A percentile compares a stretch with the other conserved stretches of the same genome.
Conservation (phyloP, 1,139 yeast species). For the Hemisphaericaspora xylofermentans region DNA sequence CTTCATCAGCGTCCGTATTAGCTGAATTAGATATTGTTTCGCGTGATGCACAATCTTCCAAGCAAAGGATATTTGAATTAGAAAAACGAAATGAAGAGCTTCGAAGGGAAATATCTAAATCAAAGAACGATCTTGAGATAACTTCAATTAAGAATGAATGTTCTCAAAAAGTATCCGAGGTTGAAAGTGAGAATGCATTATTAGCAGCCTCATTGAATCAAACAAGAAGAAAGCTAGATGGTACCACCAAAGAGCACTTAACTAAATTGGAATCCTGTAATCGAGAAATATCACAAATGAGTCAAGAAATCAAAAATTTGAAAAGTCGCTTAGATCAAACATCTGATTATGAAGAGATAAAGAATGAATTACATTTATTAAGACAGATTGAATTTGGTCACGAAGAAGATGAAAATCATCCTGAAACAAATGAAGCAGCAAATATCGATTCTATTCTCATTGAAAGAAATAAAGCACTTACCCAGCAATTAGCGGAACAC, state of each 20-base stretch:
- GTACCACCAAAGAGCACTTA: slow-evolving; percentile 33
- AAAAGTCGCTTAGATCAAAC: slow-evolving; percentile 46
- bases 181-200: slow-evolving; percentile 67
- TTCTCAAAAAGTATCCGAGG: slow-evolving; percentile 46
- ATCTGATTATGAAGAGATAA: slow-evolving; percentile 73
- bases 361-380: slow-evolving; percentile 68
- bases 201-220: slow-evolving; percentile 64
- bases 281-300: slow-evolving; percentile 49
- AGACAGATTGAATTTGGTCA: slow-evolving; percentile 75
- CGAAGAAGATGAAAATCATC: slow-evolving; percentile 27
- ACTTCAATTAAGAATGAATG: slow-evolving; percentile 33
- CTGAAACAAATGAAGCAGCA: slow-evolving; percentile 12
- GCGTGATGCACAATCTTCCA: slow-evolving; percentile 73
- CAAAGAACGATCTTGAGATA: slow-evolving; percentile 45
- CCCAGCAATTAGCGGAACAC: slow-evolving; percentile 56
- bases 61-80: slow-evolving; percentile 64
- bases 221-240: slow-evolving; percentile 34
- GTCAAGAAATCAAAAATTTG: slow-evolving; percentile 50
- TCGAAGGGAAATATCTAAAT: slow-evolving; percentile 59
- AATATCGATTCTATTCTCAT: slow-evolving; percentile 50
- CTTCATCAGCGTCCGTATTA: slow-evolving; percentile 26
- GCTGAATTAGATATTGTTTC: slow-evolving; percentile 65
- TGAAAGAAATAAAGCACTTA: slow-evolving; percentile 59
- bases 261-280: slow-evolving; percentile 33
- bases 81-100: slow-evolving; percentile 78